phyloP scores from a whole-genome alignment of 805 yeast species.

The Blastobotrys mokoenaii region DNA sequence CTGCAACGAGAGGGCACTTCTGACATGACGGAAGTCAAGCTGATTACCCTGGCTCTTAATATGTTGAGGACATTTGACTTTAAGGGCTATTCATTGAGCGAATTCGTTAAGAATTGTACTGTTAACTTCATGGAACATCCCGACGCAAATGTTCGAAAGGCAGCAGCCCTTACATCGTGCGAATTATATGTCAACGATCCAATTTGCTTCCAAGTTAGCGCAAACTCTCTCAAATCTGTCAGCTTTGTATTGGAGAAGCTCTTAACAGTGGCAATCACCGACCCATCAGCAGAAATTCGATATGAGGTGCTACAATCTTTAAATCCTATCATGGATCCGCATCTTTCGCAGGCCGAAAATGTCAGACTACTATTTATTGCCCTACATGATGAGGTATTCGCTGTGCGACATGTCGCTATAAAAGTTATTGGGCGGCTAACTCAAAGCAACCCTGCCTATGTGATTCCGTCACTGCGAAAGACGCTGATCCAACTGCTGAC shows the following conservation, averaged over 20 bases:
- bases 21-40: conserved; percentile 39
- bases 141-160: conserved; percentile 67
- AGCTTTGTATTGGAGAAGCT: conserved; percentile 77
- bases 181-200: conserved; percentile 68
- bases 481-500: conserved; percentile 78
- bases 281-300: conserved; percentile 79
- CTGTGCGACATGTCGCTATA: conserved; percentile 70
- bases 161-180: conserved; percentile 80
- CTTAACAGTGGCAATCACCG: conserved; percentile 77
- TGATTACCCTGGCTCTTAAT: conserved; percentile 69
- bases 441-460: conserved; percentile 85
- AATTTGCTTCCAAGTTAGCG: conserved; percentile 75
- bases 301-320: conserved; percentile 67
- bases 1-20: conserved; percentile 56
- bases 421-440: conserved; percentile 77
- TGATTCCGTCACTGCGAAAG: conserved; percentile 86
- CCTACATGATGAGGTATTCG: conserved; percentile 81
- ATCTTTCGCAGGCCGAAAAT: conserved; percentile 87
- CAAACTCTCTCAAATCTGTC: conserved; percentile 72
- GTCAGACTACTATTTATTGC: conserved; percentile 80
- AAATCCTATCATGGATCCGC: conserved; percentile 76
- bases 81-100: conserved; percentile 67
- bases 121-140: conserved; percentile 78
- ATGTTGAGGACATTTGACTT: conserved; percentile 72
- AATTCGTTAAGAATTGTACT: conserved; percentile 79